Base-by-base conservation (phyloP, 1,139 yeast species). In the Eremothecium sinecaudum region DNA sequence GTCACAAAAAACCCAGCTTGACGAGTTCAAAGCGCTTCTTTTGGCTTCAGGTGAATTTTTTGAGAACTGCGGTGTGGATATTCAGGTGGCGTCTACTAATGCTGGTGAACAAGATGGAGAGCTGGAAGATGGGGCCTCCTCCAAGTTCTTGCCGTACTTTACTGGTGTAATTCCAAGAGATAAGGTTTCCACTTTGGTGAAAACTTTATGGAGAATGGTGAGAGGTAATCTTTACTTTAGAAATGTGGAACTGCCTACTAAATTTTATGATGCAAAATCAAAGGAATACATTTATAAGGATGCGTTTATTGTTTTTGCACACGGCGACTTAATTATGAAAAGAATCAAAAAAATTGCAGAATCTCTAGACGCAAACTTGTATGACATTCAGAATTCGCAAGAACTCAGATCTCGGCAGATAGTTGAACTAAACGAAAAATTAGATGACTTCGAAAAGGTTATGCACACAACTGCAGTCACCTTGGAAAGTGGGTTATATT, bases 151-250 rank as follows among this genome's bases (percentile, higher is more conserved):
- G 55, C 62, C 40, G 41, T 83, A 81, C 47, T 77, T 87, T 26
- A 69, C 92, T 17, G 98, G 98, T 47, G 83, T 84, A 7, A 79
- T 92, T 33, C 73, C 75, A 41, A 72, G 92, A 39, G 72, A 71
- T 17, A 81, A 81, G 53, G 75, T 79, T 34, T 65, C 67, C 31
- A 69, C 81, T 3, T 64, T 90, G 46, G 94, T 86, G 56, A 82
- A 84, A 48, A 84, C 92, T 36, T 67, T 92, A 44, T 90, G 97
- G 97, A 73, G 98, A 61, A 77, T 78, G 2, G 68, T 90, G 47
- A 76, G 96, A 59, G 96, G 98, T 56, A 87, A 87, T 58, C 64
- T 90, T 51, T 81, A 70, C 56, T 76, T 84, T 59, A 75, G 74
- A 46, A 74, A 77, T 45, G 71, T 75, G 39, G 86, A 80, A 44